A percentile compares a stretch with the other conserved stretches of the same genome.
These are phyloP conservation scores for Huntiella bhutanensis DNA, from an alignment of 2,329 filamentous ascomycete genomes.

Conservation along the genomic window DNA sequence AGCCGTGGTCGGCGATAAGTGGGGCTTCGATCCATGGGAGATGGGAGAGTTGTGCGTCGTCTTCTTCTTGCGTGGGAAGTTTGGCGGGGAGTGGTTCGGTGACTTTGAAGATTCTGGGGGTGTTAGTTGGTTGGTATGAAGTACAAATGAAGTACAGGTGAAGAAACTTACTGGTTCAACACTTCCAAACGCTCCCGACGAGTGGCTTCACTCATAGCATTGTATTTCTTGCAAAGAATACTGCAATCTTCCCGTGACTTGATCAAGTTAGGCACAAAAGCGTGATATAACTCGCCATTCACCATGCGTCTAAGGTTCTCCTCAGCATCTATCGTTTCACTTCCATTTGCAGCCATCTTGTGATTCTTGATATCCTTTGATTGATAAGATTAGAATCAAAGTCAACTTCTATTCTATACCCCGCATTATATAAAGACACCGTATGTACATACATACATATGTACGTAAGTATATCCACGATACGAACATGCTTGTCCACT, in stretches of 20 bases:
- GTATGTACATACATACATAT: too few relatives aligned
- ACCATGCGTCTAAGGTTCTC: slow-evolving; percentile 29
- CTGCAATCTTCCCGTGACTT: slow-evolving; percentile 44
- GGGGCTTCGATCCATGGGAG: slow-evolving; percentile 53
- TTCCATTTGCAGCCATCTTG: background rate
- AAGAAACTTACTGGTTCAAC: slow-evolving; percentile 46
- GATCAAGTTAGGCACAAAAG: slow-evolving; percentile 50
- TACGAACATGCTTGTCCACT: too few relatives aligned
- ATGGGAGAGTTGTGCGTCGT: slow-evolving; percentile 43
- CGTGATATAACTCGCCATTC: slow-evolving; percentile 52
- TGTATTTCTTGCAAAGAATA: slow-evolving; percentile 42
- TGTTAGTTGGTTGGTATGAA: background rate
- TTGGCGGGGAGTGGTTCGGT: slow-evolving; percentile 40
- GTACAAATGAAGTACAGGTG: background rate
- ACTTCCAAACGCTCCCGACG: slow-evolving; percentile 46
- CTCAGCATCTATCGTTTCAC: slow-evolving; percentile 1
- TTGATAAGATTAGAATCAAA: too few relatives aligned
- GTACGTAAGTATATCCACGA: too few relatives aligned
- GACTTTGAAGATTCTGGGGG: slow-evolving; percentile 26
- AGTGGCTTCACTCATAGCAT: slow-evolving; percentile 36
- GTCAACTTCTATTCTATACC: too few relatives aligned
- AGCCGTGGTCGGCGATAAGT: slow-evolving; percentile 58
- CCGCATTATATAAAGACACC: too few relatives aligned
- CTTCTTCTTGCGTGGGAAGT: slow-evolving; percentile 24
- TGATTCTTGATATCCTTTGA: too few relatives aligned